Evolutionary conservation across 2,329 filamentous ascomycete species (phyloP).

Genomic region (Sporothrix protearum): DNA sequence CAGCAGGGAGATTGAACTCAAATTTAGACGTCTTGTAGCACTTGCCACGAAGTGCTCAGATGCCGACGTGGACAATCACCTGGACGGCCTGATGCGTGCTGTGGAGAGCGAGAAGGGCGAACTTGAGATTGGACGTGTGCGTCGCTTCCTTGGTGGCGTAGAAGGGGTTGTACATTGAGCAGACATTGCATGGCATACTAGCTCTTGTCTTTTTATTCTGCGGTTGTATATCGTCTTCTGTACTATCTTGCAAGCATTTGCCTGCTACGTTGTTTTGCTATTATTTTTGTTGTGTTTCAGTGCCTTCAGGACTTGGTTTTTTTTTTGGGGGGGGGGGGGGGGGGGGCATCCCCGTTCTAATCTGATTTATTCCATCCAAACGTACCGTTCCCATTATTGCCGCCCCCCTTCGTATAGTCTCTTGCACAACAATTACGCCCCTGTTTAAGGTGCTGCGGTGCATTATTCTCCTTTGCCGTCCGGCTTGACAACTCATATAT

Average conservation of each 20-base stretch:
- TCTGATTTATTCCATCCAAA: neutral
- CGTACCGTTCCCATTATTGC: neutral
- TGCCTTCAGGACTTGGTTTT: neutral
- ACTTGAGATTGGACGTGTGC: conserved; percentile 70
- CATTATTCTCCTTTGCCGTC: no score
- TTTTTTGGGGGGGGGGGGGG: neutral
- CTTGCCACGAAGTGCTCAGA: conserved; percentile 80
- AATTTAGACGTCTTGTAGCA: conserved; percentile 83
- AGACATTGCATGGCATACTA: neutral
- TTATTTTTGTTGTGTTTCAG: neutral
- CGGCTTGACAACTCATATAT: no score
- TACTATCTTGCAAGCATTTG: neutral
- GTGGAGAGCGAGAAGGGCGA: conserved; percentile 82
- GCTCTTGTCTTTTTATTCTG: neutral
- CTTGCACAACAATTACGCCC: no score
- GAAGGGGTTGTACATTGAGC: conserved; percentile 51
- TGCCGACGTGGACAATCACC: conserved; percentile 71
- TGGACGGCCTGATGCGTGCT: conserved; percentile 77
- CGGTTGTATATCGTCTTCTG: neutral
- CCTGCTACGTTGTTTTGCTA: neutral
- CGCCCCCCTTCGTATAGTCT: no score
- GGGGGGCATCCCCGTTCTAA: neutral
- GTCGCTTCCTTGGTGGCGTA: conserved; percentile 75
- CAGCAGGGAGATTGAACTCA: conserved; percentile 78
- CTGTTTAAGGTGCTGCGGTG: no score